phyloP scores from a whole-genome alignment of 2,329 filamentous ascomycete species.

The Epichloe bromicola region DNA sequence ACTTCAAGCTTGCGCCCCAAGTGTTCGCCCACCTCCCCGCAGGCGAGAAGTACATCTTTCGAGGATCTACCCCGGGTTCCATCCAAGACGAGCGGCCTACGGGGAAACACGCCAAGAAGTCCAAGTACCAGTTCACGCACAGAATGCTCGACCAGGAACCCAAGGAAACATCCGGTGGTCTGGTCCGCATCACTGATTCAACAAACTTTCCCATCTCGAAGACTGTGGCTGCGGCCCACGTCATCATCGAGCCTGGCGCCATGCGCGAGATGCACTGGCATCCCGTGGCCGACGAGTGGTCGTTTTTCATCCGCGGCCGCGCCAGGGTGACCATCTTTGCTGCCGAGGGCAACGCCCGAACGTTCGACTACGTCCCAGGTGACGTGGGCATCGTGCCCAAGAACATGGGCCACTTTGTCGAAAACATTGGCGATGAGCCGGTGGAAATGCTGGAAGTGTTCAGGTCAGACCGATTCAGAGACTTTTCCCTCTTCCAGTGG shows the following conservation, averaged over 20 bases:
- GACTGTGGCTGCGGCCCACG: slow-evolving; percentile 59
- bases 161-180: slow-evolving; percentile 51
- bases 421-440: slow-evolving; percentile 67
- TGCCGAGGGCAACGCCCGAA: slow-evolving; percentile 53
- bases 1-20: slow-evolving; percentile 60
- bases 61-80: slow-evolving; percentile 49
- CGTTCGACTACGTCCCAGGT: slow-evolving; percentile 63
- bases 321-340: slow-evolving; percentile 65
- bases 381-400: slow-evolving; percentile 66
- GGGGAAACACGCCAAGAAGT: slow-evolving; percentile 49
- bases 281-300: slow-evolving; percentile 68
- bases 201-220: slow-evolving; percentile 61
- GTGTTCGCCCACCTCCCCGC: slow-evolving; percentile 56
- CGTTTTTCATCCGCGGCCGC: slow-evolving; percentile 60
- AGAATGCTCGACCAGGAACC: slow-evolving; percentile 59
- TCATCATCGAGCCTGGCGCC: slow-evolving; percentile 57
- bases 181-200: slow-evolving; percentile 64
- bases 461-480: slow-evolving; percentile 55
- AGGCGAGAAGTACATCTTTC: slow-evolving; percentile 65
- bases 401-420: slow-evolving; percentile 72
- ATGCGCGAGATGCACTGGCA: slow-evolving; percentile 78
- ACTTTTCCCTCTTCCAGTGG: slow-evolving; percentile 66
- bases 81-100: slow-evolving; percentile 53
- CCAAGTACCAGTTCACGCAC: slow-evolving; percentile 56
- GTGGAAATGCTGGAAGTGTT: slow-evolving; percentile 68